Conservation (phyloP, 345 rosid genomes). For the Aquilaria malaccensis region DNA sequence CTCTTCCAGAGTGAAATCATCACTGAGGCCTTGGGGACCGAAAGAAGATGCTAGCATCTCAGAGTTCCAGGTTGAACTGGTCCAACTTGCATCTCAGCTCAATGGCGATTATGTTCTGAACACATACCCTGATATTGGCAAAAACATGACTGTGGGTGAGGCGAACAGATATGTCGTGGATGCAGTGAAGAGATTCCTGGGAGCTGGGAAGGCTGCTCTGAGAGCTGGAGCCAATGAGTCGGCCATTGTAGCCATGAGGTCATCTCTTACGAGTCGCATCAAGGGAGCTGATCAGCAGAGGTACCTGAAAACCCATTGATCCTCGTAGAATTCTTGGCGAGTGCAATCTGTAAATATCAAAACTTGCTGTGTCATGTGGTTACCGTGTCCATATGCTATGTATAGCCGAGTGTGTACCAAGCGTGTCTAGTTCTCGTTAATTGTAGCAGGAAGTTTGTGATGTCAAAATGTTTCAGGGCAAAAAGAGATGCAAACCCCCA, state of each 20-base stretch:
- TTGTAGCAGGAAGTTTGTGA: too few relatives aligned
- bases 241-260: constrained; percentile 80
- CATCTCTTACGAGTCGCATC: constrained; percentile 66
- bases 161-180: constrained; percentile 84
- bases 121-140: constrained; percentile 80
- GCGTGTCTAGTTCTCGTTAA: too few relatives aligned
- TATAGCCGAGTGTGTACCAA: too few relatives aligned
- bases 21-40: constrained; percentile 74
- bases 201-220: constrained; percentile 84
- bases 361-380: too few relatives aligned
- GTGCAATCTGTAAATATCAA: too few relatives aligned
- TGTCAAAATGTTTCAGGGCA: too few relatives aligned
- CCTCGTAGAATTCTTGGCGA: too few relatives aligned
- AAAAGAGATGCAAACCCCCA: too few relatives aligned
- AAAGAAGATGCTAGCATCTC: constrained; percentile 67
- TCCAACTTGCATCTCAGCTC: constrained; percentile 96
- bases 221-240: constrained; percentile 96
- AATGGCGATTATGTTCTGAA: constrained; percentile 79
- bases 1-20: constrained; percentile 53
- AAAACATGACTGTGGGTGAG: constrained; percentile 74
- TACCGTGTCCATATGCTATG: too few relatives aligned
- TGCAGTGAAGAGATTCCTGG: constrained; percentile 79
- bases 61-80: constrained; percentile 87
- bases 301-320: background rate
- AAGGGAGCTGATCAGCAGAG: constrained; percentile 8